Evolutionary conservation across 768 basidiomycete genomes (phyloP), one percentile per base, ranked within the genome.

Genomic region (Auriscalpium vulgare): DNA sequence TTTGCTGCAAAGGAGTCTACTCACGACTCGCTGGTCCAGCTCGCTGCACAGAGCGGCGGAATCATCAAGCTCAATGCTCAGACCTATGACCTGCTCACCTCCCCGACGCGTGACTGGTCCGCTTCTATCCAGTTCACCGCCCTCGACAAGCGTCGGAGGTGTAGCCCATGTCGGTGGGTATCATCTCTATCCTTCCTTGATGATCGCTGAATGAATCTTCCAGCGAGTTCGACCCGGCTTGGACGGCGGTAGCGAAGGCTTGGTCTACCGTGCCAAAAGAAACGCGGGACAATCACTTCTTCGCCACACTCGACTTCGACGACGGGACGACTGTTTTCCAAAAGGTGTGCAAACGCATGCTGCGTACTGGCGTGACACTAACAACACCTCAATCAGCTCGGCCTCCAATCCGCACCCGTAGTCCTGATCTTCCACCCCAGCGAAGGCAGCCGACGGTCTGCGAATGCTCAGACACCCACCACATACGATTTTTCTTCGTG

Each of bases 71-170:
- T 97, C 65, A 80, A 95, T 72, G 74, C 84, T 34, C 75, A 75
- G 34, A 75, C 79, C 2, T 99, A 84, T 71, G 88, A 94, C 65
- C 75, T 94, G 55, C 72, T 98, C 62, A 85, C 85, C 3, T 71
- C 79, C 6, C 78, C 86, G 9, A 78, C 84, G 58, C 85, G 97
- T 59, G 83, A 86, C 61, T 99, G 95, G 87, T 88, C 88, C 1
- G 84, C 85, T n/a, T 76, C 86, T 4, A 76, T 99, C 53, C 85
- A 93, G 11, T 79, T 98, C 68, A 99, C 97, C 1, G 97, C 97
- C 0, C 70, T 97, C 59, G 86, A 85, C 62, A 73, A 81, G 10
- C 79, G 84, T 59, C 84, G 91, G 66, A 88, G 85, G 69, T 99
- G 97, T 69, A 69, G 68, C n/a, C 95, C 95, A 47, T 99, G 97